Evolutionary conservation across 2,329 filamentous ascomycete genomes (phyloP), one percentile per base, ranked within the genome.

Genomic region (Diaporthe aspalathi): DNA sequence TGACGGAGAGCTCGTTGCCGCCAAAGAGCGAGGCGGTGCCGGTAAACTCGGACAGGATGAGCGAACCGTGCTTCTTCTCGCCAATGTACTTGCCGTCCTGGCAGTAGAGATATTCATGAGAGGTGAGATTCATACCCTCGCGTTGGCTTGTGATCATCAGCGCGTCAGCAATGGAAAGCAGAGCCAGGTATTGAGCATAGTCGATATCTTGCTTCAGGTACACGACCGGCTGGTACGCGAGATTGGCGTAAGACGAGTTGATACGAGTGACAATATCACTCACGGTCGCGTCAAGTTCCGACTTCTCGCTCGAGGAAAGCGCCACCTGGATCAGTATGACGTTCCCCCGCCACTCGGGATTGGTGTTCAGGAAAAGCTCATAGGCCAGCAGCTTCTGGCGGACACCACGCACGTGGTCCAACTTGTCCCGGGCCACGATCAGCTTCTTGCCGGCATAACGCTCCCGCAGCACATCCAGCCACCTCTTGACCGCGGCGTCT

Each of bases 111-210:
- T 94, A 98, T 80, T 98, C 95, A 79, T 98, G 96, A 7, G 93
- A 95, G 0, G 95, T 98, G 70, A 98, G 83, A 79, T 98, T 98
- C 96, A 98, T 98, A 74, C 95, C 95, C 80, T 98, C 95, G 67
- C 96, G 94, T 76, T 98, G 90, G 79, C 94, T 97, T 2, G 95
- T 97, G 77, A 98, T 96, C 89, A 98, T 96, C 63, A 98, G 85
- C 3, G 92, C 93, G 82, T 98, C 95, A 2, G 95, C 96, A 67
- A 97, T 92, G 3, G 94, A 94, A 57, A 98, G 87, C 9, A 98
- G 85, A 1, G 95, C 95, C n/a, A 98, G 88, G 77, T 98, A 98
- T 79, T 98, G 95, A 0, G 93, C 87, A 78, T 97, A 97, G 71
- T 93, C 92, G 72, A 98, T 96, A 77, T 98, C 95, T 80, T 98